Evolutionary conservation across 306 rosid genomes (phyloP).

Genomic region (Clitoria ternatea): DNA sequence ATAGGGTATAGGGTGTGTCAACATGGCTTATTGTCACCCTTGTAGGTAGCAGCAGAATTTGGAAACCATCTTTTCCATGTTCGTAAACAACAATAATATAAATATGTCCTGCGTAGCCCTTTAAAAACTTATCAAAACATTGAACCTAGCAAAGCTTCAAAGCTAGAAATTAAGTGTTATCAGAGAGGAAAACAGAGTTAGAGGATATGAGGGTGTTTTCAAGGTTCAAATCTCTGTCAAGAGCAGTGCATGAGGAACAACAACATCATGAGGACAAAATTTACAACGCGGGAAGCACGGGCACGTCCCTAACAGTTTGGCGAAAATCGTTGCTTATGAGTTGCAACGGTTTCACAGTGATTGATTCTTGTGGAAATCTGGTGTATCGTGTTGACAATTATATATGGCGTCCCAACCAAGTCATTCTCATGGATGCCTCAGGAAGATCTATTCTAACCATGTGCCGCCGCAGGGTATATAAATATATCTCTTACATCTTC

Average conservation of each 20-base stretch:
- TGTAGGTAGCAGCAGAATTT: background rate
- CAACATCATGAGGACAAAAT: background rate
- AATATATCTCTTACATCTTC: background rate
- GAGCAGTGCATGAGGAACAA: conserved; percentile 59
- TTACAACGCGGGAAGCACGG: background rate
- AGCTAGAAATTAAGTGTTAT: background rate
- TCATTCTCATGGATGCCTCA: conserved; percentile 71
- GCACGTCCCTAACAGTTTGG: conserved; percentile 69
- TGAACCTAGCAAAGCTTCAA: background rate
- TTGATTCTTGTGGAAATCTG: conserved; percentile 60
- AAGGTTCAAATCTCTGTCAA: conserved; percentile 43
- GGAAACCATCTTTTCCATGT: background rate
- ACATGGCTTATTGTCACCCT: conserved; percentile 7
- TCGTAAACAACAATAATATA: background rate
- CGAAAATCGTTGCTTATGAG: conserved; percentile 65
- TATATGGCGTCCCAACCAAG: conserved; percentile 43
- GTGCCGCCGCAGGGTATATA: conserved; percentile 72
- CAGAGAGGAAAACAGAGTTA: background rate
- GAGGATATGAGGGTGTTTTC: conserved; percentile 34
- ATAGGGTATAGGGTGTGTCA: background rate
- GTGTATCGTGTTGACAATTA: conserved; percentile 80
- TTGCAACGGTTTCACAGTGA: conserved; percentile 79
- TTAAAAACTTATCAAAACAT: background rate
- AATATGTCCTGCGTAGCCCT: background rate
- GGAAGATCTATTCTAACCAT: conserved; percentile 69